A percentile compares a stretch with the other conserved stretches of the same genome.
phyloP scores from a whole-genome alignment of 2,329 filamentous ascomycete genomes.

The Botrytis elliptica region DNA sequence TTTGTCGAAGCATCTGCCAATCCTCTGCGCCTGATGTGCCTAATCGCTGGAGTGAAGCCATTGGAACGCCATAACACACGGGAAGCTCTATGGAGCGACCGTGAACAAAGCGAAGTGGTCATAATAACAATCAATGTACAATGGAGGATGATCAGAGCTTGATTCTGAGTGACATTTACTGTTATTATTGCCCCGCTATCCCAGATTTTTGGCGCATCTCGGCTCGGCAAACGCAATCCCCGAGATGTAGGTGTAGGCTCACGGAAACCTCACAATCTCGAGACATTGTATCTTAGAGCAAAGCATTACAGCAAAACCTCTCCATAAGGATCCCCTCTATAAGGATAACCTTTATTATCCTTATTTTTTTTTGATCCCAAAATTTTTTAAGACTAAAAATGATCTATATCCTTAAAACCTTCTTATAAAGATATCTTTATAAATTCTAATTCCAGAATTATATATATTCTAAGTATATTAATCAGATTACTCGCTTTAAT shows the following conservation, averaged over 20 bases:
- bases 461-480: too few relatives aligned
- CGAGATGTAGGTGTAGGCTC: background rate
- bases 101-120: constrained; percentile 21
- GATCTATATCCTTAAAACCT: too few relatives aligned
- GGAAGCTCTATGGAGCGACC: constrained; percentile 29
- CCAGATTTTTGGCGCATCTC: constrained; percentile 22
- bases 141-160: constrained; percentile 4
- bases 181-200: constrained; percentile 22
- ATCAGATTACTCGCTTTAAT: too few relatives aligned
- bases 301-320: too few relatives aligned
- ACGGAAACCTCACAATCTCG: background rate
- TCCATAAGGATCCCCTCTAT: too few relatives aligned
- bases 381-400: too few relatives aligned
- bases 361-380: too few relatives aligned
- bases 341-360: too few relatives aligned
- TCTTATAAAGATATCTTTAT: too few relatives aligned
- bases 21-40: constrained; percentile 25
- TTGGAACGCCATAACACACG: constrained; percentile 24
- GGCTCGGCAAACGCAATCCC: constrained; percentile 6
- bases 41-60: constrained; percentile 22
- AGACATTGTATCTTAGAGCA: background rate
- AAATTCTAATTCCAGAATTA: too few relatives aligned
- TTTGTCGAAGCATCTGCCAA: constrained; percentile 30
- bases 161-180: background rate
- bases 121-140: constrained; percentile 23